Evolutionary conservation across 345 rosid species (phyloP).

Genomic region (Eucalyptus erythrocorys): DNA sequence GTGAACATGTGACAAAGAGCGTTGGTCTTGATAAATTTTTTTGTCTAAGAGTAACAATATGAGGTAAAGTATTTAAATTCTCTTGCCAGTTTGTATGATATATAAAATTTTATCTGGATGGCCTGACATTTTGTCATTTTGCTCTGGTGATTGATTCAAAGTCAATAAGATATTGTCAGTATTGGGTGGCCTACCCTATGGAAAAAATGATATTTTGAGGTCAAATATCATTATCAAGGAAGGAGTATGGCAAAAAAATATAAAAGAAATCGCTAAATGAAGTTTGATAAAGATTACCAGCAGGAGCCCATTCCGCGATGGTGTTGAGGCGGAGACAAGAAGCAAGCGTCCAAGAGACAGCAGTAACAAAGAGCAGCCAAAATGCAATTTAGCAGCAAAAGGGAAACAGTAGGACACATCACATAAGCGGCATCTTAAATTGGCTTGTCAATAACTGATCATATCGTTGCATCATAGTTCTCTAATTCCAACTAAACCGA

Average conservation of each 20-base stretch:
- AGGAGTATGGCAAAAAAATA: too few relatives aligned
- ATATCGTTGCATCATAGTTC: background rate
- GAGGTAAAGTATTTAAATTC: background rate
- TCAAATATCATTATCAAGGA: background rate
- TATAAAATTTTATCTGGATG: background rate
- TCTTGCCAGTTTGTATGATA: background rate
- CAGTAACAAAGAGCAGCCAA: background rate
- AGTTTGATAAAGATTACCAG: background rate
- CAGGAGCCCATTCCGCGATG: background rate
- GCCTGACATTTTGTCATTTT: background rate
- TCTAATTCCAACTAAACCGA: background rate
- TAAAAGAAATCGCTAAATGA: too few relatives aligned
- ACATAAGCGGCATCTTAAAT: background rate
- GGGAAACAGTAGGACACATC: background rate
- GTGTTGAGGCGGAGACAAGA: background rate
- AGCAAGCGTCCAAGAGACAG: background rate
- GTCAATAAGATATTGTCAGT: background rate
- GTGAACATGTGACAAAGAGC: background rate
- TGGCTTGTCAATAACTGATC: background rate
- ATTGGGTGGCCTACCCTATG: background rate
- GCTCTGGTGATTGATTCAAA: background rate
- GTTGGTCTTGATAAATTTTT: accelerated
- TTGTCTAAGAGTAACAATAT: background rate
- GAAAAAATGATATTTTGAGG: background rate
- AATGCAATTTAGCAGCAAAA: background rate